Percentiles rank a stretch among this genome's conserved stretches.
phyloP scores from a whole-genome alignment of 257 asterid species.

The Scutellaria galericulata region DNA sequence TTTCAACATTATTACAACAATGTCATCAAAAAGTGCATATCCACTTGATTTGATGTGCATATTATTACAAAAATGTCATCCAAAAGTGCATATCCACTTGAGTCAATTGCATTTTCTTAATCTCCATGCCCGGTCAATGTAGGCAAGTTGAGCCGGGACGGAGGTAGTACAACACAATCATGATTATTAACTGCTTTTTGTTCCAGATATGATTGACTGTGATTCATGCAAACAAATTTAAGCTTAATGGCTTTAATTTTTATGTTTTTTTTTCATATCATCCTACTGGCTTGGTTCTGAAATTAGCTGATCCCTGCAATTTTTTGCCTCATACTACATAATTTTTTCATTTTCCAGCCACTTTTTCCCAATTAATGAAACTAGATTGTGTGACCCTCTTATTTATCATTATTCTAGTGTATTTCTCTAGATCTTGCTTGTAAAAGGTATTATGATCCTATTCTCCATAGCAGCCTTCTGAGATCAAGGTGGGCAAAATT shows the following conservation, averaged over 20 bases:
- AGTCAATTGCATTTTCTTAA: no score
- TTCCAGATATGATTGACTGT: conserved; percentile 1
- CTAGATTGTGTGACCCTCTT: not conserved
- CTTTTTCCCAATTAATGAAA: not conserved
- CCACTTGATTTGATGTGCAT: no score
- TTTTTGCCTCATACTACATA: not conserved
- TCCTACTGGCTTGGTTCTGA: not conserved
- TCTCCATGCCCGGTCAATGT: no score
- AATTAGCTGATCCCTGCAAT: not conserved
- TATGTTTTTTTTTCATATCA: not conserved
- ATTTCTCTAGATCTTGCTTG: not conserved
- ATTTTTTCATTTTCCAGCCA: not conserved
- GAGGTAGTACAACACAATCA: not conserved
- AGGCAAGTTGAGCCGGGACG: no score
- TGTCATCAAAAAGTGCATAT: no score
- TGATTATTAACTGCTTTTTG: conserved; percentile 4
- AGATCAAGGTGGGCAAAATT: not conserved
- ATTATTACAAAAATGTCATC: no score
- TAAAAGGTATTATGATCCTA: not conserved
- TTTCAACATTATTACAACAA: no score
- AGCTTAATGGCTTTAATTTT: not conserved
- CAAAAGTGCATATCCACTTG: no score
- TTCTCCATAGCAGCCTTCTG: not conserved
- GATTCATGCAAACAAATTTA: not conserved
- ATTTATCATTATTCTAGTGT: not conserved